Conservation (phyloP, 352 stramenopile genomes). For the Pythium coloratum region DNA sequence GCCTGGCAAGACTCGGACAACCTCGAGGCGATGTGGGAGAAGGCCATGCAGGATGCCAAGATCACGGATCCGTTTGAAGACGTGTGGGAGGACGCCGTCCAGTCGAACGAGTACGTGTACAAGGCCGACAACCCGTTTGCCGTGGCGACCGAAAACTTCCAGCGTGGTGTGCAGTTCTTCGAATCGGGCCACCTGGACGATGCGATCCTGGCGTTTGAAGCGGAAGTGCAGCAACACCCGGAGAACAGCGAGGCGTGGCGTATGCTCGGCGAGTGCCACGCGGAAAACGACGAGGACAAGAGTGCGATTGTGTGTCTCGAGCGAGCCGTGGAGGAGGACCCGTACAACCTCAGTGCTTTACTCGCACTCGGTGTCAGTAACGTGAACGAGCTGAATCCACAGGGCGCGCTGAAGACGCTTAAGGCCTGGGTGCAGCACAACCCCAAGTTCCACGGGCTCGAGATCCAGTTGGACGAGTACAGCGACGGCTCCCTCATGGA, state of each 20-base stretch:
- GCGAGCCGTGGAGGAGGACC: conserved; percentile 92
- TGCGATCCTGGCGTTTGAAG: conserved; percentile 95
- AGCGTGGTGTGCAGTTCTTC: conserved; percentile 83
- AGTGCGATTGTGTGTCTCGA: conserved; percentile 95
- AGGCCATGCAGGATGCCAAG: conserved; percentile 38
- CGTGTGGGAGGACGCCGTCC: conserved; percentile 53
- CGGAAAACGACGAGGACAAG: conserved; percentile 96
- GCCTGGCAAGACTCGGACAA: conserved; percentile 63
- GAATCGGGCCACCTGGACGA: conserved; percentile 89
- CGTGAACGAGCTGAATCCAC: conserved; percentile 96
- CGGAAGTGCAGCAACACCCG: conserved; percentile 90
- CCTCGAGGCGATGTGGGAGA: conserved; percentile 37
- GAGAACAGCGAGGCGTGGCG: conserved; percentile 95
- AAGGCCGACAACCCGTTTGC: conserved; percentile 76
- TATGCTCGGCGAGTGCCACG: conserved; percentile 94
- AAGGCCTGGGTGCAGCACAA: conserved; percentile 97
- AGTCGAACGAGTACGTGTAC: conserved; percentile 67
- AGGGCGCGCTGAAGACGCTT: conserved; percentile 91
- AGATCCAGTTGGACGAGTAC: conserved; percentile 87
- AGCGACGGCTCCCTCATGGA: conserved; percentile 91
- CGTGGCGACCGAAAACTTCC: conserved; percentile 68
- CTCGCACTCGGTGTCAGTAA: conserved; percentile 94
- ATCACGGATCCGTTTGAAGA: conserved; percentile 80
- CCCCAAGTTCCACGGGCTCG: conserved; percentile 95
- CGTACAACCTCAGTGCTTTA: conserved; percentile 93